Percentiles rank a stretch among this genome's conserved stretches.
phyloP scores from a whole-genome alignment of 208 protist genomes.

The Trypanosoma rangeli region DNA sequence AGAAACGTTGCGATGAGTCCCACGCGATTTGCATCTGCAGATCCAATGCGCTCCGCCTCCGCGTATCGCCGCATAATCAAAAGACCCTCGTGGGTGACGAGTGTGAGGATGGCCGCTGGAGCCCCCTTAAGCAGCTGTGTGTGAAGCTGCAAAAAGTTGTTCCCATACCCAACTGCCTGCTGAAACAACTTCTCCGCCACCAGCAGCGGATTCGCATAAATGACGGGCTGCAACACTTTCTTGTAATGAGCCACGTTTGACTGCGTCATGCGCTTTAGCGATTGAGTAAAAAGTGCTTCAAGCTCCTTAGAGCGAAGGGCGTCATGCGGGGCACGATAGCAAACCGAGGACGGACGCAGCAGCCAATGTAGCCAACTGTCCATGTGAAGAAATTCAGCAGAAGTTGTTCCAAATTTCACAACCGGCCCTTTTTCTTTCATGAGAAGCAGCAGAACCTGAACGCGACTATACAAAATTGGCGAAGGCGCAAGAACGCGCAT shows the following conservation, averaged over 20 bases:
- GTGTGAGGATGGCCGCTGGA: conserved; percentile 52
- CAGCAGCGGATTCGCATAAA: conserved; percentile 72
- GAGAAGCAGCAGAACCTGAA: conserved; percentile 41
- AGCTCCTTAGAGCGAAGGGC: conserved; percentile 55
- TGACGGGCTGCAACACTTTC: conserved; percentile 44
- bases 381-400: conserved; percentile 40
- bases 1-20: conserved; percentile 54
- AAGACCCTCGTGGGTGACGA: conserved; percentile 60
- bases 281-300: conserved; percentile 62
- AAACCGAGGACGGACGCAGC: not conserved
- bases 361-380: conserved; percentile 25
- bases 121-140: conserved; percentile 53
- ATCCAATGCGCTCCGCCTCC: conserved; percentile 38
- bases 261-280: conserved; percentile 65
- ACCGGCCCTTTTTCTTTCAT: conserved; percentile 17
- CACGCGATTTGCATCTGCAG: conserved; percentile 42
- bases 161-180: conserved; percentile 77
- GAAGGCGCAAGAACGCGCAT: conserved; percentile 70
- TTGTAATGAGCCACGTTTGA: conserved; percentile 61
- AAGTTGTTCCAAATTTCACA: conserved; percentile 30
- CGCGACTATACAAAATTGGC: conserved; percentile 50
- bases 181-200: conserved; percentile 63
- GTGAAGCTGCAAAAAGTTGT: conserved; percentile 73
- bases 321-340: conserved; percentile 51
- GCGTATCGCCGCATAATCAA: conserved; percentile 51